Evolutionary conservation across 768 basidiomycete species (phyloP).

Genomic region (Hydnum rufescens): DNA sequence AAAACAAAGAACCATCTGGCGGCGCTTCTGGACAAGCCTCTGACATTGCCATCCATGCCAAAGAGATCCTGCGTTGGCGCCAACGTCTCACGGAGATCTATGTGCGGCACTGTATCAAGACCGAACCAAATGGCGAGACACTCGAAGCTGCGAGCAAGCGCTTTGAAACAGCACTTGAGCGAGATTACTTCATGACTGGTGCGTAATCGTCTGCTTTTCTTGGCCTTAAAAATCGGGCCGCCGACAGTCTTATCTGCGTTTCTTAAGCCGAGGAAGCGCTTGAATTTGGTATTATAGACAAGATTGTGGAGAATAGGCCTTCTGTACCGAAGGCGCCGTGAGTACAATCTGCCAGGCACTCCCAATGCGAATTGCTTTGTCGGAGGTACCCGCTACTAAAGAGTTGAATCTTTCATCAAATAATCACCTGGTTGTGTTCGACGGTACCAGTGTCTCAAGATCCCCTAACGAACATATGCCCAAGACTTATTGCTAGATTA

Average conservation of each 20-base stretch:
- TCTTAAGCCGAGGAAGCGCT: constrained; percentile 62
- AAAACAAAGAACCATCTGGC: constrained; percentile 66
- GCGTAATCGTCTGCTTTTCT: neutral
- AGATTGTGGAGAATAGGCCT: constrained; percentile 44
- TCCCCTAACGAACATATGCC: too few relatives aligned
- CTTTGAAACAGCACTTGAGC: constrained; percentile 69
- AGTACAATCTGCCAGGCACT: too few relatives aligned
- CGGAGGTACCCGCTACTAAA: too few relatives aligned
- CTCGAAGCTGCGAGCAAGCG: neutral
- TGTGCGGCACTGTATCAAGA: constrained; percentile 58
- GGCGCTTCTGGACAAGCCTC: constrained; percentile 90
- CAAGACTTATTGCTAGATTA: too few relatives aligned
- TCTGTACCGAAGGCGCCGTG: too few relatives aligned
- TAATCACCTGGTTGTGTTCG: too few relatives aligned
- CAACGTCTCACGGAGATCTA: constrained; percentile 73
- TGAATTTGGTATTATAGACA: constrained; percentile 84
- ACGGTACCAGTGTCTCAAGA: too few relatives aligned
- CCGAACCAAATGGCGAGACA: constrained; percentile 13
- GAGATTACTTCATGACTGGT: constrained; percentile 86
- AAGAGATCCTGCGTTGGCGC: constrained; percentile 82
- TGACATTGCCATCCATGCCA: constrained; percentile 95
- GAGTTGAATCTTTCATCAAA: too few relatives aligned
- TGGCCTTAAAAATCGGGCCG: constrained; percentile 7
- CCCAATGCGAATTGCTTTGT: too few relatives aligned
- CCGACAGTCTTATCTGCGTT: constrained; percentile 7